Conservation (phyloP, 2,329 filamentous ascomycete species). For the Nemania serpens region DNA sequence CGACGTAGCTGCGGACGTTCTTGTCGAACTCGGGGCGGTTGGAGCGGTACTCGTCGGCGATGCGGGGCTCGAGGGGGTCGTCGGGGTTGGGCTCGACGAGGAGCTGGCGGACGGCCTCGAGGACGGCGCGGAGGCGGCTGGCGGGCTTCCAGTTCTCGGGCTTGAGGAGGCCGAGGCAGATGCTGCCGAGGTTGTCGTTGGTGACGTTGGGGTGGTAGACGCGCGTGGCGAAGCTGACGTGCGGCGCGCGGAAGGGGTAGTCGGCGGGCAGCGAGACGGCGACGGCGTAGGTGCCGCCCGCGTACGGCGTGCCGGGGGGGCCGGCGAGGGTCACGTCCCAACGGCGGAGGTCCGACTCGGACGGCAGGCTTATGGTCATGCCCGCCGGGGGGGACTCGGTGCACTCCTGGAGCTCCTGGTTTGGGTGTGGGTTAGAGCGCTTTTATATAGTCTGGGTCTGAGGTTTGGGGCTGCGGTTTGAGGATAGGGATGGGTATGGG, state of each 20-base stretch:
- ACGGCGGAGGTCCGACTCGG: conserved; percentile 54
- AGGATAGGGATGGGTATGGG: no score
- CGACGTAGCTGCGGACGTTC: conserved; percentile 74
- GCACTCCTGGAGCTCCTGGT: conserved; percentile 61
- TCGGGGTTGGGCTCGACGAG: conserved; percentile 83
- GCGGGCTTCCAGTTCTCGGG: conserved; percentile 91
- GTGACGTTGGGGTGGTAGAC: conserved; percentile 96
- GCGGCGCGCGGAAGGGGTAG: conserved; percentile 89
- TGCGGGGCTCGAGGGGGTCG: conserved; percentile 83
- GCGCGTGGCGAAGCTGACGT: conserved; percentile 80
- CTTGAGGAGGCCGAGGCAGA: conserved; percentile 85
- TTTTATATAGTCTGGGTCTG: no score
- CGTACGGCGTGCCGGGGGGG: conserved; percentile 52
- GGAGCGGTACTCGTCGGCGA: conserved; percentile 81
- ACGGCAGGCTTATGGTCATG: conserved; percentile 52
- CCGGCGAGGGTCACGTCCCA: conserved; percentile 57
- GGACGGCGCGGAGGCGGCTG: conserved; percentile 73
- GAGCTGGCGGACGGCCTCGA: conserved; percentile 76
- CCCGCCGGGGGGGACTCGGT: conserved; percentile 51
- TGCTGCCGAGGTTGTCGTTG: conserved; percentile 81
- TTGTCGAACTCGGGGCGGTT: conserved; percentile 73
- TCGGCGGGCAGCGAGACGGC: conserved; percentile 73
- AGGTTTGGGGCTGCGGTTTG: no score
- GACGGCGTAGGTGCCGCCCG: conserved; percentile 75
- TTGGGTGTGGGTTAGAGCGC: no score